Conservation (phyloP, 129 eudicot genomes). For the Helianthus tuberosus region DNA sequence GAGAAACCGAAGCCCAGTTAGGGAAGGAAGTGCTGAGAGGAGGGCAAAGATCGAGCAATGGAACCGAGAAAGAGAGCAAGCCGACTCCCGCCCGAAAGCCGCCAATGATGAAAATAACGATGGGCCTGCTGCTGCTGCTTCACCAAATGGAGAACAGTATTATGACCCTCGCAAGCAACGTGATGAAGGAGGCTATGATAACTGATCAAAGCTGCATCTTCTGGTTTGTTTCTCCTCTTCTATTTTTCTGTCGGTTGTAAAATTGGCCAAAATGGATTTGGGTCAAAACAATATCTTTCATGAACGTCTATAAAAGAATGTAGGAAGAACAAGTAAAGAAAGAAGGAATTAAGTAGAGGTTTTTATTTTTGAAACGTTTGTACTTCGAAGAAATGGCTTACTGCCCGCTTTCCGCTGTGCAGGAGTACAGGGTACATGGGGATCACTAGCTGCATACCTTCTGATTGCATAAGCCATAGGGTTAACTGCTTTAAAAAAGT, state of each 20-base stretch:
- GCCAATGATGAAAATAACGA: conserved; percentile 33
- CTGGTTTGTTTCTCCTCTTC: conserved; percentile 44
- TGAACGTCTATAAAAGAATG: background rate
- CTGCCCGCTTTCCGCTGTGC: conserved; percentile 88
- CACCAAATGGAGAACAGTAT: conserved; percentile 47
- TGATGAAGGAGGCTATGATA: conserved; percentile 46
- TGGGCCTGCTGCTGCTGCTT: conserved; percentile 34
- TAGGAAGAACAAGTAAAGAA: conserved; percentile 12
- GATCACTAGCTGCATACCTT: conserved; percentile 47
- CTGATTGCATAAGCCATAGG: conserved; percentile 19
- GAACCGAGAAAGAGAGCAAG: conserved; percentile 92
- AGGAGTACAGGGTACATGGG: conserved; percentile 70
- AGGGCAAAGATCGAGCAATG: conserved; percentile 98
- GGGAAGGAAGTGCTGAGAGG: conserved; percentile 96
- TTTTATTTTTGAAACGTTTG: conserved; percentile 19
- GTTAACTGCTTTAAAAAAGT: conserved; percentile 1
- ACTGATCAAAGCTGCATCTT: conserved; percentile 37
- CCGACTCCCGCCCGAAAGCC: conserved; percentile 47
- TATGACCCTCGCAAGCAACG: conserved; percentile 41
- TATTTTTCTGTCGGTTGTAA: background rate
- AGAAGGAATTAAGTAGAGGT: background rate
- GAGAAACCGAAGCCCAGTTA: conserved; percentile 73
- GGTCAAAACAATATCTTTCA: background rate
- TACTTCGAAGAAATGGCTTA: conserved; percentile 61
- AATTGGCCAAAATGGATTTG: conserved; percentile 1